Conservation (phyloP, 148 eudicot species). For the Spergularia bocconei region DNA sequence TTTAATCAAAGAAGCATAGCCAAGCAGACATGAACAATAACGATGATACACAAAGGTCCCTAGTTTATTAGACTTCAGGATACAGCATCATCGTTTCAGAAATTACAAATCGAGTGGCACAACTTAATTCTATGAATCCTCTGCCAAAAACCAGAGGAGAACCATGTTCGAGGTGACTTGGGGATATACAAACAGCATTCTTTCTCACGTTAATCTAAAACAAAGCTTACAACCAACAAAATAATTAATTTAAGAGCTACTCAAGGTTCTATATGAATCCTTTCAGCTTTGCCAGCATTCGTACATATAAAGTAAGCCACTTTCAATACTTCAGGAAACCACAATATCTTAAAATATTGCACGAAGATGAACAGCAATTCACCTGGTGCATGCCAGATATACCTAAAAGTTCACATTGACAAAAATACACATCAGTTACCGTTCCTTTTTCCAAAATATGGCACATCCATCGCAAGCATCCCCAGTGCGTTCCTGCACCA, state of each 20-base stretch:
- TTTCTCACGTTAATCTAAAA: not conserved
- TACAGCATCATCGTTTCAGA: too few relatives aligned
- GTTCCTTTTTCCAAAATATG: constrained; percentile 73
- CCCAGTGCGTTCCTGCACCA: constrained; percentile 67
- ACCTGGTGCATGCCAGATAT: not conserved
- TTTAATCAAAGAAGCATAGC: not conserved
- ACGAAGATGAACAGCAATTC: not conserved
- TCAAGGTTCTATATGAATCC: not conserved
- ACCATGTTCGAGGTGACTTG: not conserved
- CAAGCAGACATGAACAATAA: not conserved
- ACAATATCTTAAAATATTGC: not conserved
- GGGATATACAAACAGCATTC: not conserved
- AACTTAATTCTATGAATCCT: not conserved
- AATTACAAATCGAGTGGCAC: not conserved
- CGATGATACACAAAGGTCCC: not conserved
- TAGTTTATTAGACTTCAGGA: not conserved
- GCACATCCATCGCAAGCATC: constrained; percentile 93
- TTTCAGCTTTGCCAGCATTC: too few relatives aligned
- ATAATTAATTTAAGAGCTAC: not conserved
- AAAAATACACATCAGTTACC: constrained; percentile 35
- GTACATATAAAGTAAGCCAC: too few relatives aligned
- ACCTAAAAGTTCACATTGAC: not conserved
- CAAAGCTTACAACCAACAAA: not conserved
- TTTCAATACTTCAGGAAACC: too few relatives aligned
- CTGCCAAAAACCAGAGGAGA: too few relatives aligned